Evolutionary conservation across 2,329 filamentous ascomycete genomes (phyloP).

Genomic region (Paecilomyces variotii): DNA sequence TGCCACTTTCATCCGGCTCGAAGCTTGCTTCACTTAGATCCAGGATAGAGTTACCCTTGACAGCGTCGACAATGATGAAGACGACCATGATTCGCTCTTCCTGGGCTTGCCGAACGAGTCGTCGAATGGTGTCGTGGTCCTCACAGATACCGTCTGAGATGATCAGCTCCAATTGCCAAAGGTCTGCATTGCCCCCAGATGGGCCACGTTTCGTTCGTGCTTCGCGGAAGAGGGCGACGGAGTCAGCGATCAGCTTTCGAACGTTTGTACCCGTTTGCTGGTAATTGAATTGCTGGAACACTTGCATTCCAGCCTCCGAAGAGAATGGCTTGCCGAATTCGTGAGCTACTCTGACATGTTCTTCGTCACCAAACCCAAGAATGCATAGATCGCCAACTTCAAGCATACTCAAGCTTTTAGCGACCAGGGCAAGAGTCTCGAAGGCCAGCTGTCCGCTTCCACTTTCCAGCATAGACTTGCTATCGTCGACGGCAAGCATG

Average conservation of each 20-base stretch:
- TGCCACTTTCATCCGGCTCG: constrained; percentile 53
- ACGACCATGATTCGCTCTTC: constrained; percentile 97
- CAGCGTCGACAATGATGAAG: constrained; percentile 85
- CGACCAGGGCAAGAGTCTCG: constrained; percentile 87
- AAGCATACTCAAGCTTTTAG: constrained; percentile 79
- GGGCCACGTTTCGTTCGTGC: constrained; percentile 56
- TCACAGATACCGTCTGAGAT: constrained; percentile 92
- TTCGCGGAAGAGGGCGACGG: constrained; percentile 71
- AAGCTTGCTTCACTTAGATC: constrained; percentile 86
- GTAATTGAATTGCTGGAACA: constrained; percentile 80
- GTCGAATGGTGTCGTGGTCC: constrained; percentile 73
- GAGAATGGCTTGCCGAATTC: constrained; percentile 76
- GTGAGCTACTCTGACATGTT: constrained; percentile 72
- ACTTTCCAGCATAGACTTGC: constrained; percentile 82
- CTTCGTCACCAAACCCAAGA: constrained; percentile 71
- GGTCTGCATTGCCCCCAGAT: constrained; percentile 52
- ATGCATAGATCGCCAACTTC: constrained; percentile 92
- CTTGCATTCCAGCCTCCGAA: constrained; percentile 70
- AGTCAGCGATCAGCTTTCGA: constrained; percentile 64
- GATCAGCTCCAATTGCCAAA: constrained; percentile 93
- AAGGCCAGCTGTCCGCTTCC: constrained; percentile 73
- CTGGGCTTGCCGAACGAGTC: constrained; percentile 76
- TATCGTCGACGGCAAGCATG: constrained; percentile 94
- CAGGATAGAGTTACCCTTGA: constrained; percentile 54
- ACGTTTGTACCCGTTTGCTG: constrained; percentile 82